These are phyloP conservation scores for Malus hybrid DNA, from an alignment of 331 rosid genomes.

Conservation along the genomic window DNA sequence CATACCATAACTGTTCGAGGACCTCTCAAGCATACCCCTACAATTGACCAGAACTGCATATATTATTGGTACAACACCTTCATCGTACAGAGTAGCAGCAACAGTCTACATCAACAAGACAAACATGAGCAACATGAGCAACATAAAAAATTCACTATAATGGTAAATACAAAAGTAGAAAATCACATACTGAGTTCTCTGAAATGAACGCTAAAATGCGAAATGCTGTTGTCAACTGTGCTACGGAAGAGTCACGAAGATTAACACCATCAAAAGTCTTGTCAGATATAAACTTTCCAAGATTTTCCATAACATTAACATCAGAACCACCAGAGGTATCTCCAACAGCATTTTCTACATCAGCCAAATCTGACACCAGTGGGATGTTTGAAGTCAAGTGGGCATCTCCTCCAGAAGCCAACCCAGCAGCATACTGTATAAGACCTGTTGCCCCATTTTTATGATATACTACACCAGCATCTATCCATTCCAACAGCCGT, in stretches of 20 bases:
- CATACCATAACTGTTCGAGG: slow-evolving; percentile 82
- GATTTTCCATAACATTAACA: slow-evolving; percentile 93
- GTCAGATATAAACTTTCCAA: slow-evolving; percentile 76
- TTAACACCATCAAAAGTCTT: slow-evolving; percentile 87
- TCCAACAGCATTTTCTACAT: slow-evolving; percentile 75
- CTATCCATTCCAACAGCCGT: slow-evolving; percentile 93
- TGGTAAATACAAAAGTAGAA: slow-evolving; percentile 8
- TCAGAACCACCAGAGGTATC: slow-evolving; percentile 70
- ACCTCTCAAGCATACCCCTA: slow-evolving; percentile 90
- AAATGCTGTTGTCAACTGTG: slow-evolving; percentile 87
- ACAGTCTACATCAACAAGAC: slow-evolving; percentile 49
- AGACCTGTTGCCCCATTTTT: slow-evolving; percentile 89
- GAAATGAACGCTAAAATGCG: slow-evolving; percentile 92
- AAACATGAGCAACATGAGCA: slow-evolving; percentile 4
- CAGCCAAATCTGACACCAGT: slow-evolving; percentile 82
- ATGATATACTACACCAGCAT: slow-evolving; percentile 85
- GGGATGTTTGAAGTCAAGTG: slow-evolving; percentile 64
- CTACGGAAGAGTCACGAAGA: slow-evolving; percentile 84
- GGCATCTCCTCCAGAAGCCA: slow-evolving; percentile 97
- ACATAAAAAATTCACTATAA: slow-evolving; percentile 10
- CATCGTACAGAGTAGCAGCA: slow-evolving; percentile 79
- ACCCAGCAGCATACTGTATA: slow-evolving; percentile 79
- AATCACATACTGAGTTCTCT: slow-evolving; percentile 75
- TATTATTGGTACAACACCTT: slow-evolving; percentile 75
- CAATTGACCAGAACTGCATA: slow-evolving; percentile 81